Evolutionary conservation across 1,284 basidiomycete genomes (phyloP).

Genomic region (Neonothopanus nambi): DNA sequence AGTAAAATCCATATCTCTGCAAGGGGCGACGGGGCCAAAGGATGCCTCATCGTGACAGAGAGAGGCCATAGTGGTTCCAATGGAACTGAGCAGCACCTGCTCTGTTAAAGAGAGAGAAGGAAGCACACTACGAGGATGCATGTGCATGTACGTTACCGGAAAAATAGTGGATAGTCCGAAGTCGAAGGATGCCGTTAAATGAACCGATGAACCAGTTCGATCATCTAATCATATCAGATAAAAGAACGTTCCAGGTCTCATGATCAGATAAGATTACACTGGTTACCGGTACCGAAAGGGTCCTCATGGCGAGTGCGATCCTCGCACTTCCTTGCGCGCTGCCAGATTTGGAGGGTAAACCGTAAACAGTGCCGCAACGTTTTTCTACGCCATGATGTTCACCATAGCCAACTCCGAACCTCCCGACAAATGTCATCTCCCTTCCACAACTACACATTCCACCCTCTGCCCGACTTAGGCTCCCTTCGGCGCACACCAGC

Average conservation of each 20-base stretch:
- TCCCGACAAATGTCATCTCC: background rate
- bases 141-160: background rate
- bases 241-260: background rate
- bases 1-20: slow-evolving; percentile 19
- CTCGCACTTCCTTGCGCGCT: no score
- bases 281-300: no score
- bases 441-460: slow-evolving; percentile 13
- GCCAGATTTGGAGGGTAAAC: no score
- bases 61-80: slow-evolving; percentile 1
- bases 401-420: background rate
- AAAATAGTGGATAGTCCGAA: background rate
- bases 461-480: slow-evolving; percentile 17
- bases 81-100: no score
- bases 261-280: background rate
- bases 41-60: slow-evolving; percentile 9
- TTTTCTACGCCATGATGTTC: background rate
- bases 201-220: background rate
- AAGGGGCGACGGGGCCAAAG: slow-evolving; percentile 18
- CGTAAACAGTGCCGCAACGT: no score
- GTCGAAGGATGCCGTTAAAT: no score
- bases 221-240: slow-evolving; percentile 3
- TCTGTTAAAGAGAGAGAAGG: no score
- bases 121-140: no score
- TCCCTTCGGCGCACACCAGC: slow-evolving; percentile 12
- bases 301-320: no score